Evolutionary conservation across 768 basidiomycete species (phyloP).

Genomic region (Tricholomella constricta): DNA sequence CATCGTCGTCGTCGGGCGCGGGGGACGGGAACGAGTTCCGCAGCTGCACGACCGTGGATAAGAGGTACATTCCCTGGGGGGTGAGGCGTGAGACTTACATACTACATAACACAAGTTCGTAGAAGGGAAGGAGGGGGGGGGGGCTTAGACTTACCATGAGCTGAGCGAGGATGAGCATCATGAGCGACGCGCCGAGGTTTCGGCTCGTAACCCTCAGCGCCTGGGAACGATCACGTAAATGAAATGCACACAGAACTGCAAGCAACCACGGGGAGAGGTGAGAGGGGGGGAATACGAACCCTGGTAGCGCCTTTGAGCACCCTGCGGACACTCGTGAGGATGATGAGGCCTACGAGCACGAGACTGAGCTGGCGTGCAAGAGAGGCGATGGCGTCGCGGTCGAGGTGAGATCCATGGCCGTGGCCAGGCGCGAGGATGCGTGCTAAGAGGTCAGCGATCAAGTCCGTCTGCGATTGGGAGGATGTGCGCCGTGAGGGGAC

Average conservation of each 20-base stretch:
- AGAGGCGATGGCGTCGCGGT: conserved; percentile 38
- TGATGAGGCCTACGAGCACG: conserved; percentile 73
- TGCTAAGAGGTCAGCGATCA: conserved; percentile 44
- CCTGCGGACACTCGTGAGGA: conserved; percentile 68
- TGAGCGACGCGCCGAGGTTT: conserved; percentile 71
- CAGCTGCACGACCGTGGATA: conserved; percentile 81
- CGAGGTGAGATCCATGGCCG: conserved; percentile 25
- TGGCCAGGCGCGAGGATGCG: conserved; percentile 34
- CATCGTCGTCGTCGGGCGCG: no score
- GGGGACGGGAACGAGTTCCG: conserved; percentile 79
- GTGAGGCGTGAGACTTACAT: neutral
- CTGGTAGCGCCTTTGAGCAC: conserved; percentile 70
- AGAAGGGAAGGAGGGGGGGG: neutral
- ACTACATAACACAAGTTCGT: no score
- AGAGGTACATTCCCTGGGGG: conserved; percentile 76
- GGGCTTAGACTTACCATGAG: conserved; percentile 62
- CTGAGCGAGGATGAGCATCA: conserved; percentile 77
- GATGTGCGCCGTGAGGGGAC: conserved; percentile 31
- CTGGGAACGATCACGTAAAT: conserved; percentile 41
- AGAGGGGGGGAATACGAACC: conserved; percentile 32
- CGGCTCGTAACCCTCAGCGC: conserved; percentile 65
- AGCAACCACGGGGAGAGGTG: conserved; percentile 1
- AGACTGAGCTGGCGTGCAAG: conserved; percentile 59
- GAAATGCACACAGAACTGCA: neutral
- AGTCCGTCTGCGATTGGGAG: conserved; percentile 25